phyloP scores from a whole-genome alignment of 108 stramenopile species.

The Asterionellopsis glacialis region DNA sequence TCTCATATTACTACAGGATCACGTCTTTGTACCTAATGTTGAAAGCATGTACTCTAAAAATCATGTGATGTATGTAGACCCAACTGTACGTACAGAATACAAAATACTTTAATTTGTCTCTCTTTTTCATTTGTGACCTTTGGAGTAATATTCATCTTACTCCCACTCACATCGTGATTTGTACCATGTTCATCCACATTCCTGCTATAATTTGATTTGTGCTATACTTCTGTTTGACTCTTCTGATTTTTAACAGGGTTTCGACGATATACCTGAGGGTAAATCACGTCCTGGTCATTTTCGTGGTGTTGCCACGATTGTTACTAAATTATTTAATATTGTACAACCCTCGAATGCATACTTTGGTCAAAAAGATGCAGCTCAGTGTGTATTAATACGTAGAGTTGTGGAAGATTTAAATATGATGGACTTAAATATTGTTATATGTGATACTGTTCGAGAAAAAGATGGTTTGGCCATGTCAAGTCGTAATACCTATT shows the following conservation, averaged over 20 bases:
- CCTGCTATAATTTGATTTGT: constrained; percentile 4
- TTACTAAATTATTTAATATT: constrained; percentile 96
- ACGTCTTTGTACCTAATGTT: constrained; percentile 66
- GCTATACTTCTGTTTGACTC: not conserved
- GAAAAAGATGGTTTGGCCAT: constrained; percentile 94
- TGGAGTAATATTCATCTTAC: no score
- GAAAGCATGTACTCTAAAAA: constrained; percentile 74
- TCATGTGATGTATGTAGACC: constrained; percentile 69
- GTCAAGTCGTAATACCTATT: constrained; percentile 95
- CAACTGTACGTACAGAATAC: constrained; percentile 28
- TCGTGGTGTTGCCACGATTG: constrained; percentile 96
- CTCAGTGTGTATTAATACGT: constrained; percentile 88
- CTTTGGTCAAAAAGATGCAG: constrained; percentile 99
- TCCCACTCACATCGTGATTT: no score
- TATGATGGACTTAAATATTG: constrained; percentile 79
- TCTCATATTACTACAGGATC: constrained; percentile 58
- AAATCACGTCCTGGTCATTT: constrained; percentile 87
- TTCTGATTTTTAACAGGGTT: constrained; percentile 33
- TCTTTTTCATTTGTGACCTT: constrained; percentile 8
- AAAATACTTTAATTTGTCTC: not conserved
- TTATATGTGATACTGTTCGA: constrained; percentile 73
- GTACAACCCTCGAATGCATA: constrained; percentile 88
- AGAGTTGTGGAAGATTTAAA: constrained; percentile 85
- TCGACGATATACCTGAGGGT: constrained; percentile 82
- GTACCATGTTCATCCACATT: not conserved